phyloP scores from a whole-genome alignment of 768 basidiomycete species.

The Tulasnella sp. region DNA sequence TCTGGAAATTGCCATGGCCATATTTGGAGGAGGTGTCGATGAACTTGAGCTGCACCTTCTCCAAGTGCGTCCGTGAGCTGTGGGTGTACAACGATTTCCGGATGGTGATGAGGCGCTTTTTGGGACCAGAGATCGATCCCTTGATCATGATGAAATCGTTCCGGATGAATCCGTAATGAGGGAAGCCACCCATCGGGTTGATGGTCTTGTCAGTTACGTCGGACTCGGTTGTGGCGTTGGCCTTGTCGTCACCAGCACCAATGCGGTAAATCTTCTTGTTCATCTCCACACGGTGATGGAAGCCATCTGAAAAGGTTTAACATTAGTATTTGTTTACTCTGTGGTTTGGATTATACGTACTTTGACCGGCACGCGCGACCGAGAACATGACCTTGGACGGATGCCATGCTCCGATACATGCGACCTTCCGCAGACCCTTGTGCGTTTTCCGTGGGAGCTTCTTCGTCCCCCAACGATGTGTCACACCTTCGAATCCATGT shows the following conservation, averaged over 20 bases:
- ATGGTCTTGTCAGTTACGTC: conserved; percentile 90
- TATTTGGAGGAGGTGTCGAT: conserved; percentile 98
- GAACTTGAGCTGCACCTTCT: conserved; percentile 97
- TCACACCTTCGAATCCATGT: conserved; percentile 99
- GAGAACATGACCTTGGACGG: conserved; percentile 99
- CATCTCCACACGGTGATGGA: conserved; percentile 93
- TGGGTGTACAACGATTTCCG: conserved; percentile 96
- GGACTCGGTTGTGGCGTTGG: conserved; percentile 85
- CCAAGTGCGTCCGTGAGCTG: conserved; percentile 90
- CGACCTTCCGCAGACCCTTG: conserved; percentile 99
- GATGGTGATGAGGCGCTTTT: conserved; percentile 96
- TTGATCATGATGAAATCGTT: conserved; percentile 98
- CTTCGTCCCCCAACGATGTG: conserved; percentile 98
- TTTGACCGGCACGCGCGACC: conserved; percentile 99
- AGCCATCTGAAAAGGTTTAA: conserved; percentile 43
- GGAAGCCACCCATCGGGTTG: conserved; percentile 98
- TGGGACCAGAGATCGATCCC: conserved; percentile 89
- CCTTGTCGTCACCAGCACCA: conserved; percentile 63
- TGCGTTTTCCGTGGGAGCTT: conserved; percentile 98
- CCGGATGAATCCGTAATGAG: conserved; percentile 97
- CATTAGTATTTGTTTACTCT: neutral
- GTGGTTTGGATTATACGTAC: conserved; percentile 13
- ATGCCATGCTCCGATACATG: conserved; percentile 98
- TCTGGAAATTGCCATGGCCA: conserved; percentile 96
- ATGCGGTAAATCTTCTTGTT: conserved; percentile 99